phyloP scores from a whole-genome alignment of 495 filamentous ascomycete genomes.

The Lasiosphaeria ovina region DNA sequence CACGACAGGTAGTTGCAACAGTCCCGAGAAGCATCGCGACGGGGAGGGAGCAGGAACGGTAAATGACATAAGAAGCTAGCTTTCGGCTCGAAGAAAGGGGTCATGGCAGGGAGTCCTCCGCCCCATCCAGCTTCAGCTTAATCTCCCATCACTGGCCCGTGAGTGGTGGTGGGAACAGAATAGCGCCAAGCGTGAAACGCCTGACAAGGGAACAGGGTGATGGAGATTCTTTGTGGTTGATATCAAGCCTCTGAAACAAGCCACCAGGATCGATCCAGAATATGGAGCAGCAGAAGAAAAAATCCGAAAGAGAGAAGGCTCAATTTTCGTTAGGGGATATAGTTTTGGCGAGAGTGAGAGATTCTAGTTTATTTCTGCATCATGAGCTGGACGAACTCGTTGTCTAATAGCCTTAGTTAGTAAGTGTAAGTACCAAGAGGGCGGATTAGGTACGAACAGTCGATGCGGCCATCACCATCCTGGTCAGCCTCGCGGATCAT shows the following conservation, averaged over 20 bases:
- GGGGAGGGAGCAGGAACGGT: not conserved
- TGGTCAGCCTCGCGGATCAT: slow-evolving; percentile 99
- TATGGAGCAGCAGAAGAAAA: slow-evolving; percentile 21
- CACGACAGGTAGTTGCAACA: not conserved
- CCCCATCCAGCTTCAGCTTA: slow-evolving; percentile 1
- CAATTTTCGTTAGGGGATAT: slow-evolving; percentile 13
- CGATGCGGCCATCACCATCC: slow-evolving; percentile 93
- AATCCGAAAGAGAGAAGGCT: slow-evolving; percentile 21
- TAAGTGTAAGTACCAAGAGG: not conserved
- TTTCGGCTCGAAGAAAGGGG: not conserved
- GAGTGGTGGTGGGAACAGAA: not conserved
- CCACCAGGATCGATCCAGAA: slow-evolving; percentile 26
- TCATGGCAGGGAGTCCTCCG: not conserved
- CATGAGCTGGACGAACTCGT: slow-evolving; percentile 99
- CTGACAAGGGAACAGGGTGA: slow-evolving; percentile 11
- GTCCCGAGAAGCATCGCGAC: not conserved
- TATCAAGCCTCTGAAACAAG: slow-evolving; percentile 18
- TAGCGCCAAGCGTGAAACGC: slow-evolving; percentile 2
- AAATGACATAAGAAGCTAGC: slow-evolving; percentile 3
- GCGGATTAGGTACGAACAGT: slow-evolving; percentile 61
- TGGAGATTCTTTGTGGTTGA: slow-evolving; percentile 16
- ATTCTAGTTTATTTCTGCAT: slow-evolving; percentile 86
- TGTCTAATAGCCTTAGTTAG: slow-evolving; percentile 64
- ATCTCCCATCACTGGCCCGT: slow-evolving; percentile 1
- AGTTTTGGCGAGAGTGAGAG: not conserved